These are phyloP conservation scores for Lotmaria passim DNA, from an alignment of 208 protist genomes.

Conservation along the genomic window DNA sequence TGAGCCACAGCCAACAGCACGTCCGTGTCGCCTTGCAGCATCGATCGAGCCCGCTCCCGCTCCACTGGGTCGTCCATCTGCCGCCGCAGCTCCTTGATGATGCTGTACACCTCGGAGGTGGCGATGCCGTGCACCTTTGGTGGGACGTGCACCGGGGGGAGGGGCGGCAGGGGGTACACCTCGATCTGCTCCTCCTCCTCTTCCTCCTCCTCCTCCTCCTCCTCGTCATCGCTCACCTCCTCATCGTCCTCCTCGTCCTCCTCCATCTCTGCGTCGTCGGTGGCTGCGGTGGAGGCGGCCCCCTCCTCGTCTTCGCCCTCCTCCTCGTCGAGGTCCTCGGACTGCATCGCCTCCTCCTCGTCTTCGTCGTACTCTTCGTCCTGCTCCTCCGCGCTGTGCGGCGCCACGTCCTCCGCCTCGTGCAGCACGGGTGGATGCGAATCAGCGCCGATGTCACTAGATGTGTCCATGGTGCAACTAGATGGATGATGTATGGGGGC, in stretches of 20 bases:
- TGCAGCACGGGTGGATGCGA: not conserved
- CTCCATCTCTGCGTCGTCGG: slow-evolving; percentile 18
- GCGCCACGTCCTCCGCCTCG: not conserved
- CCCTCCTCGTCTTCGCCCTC: slow-evolving; percentile 21
- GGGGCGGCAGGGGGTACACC: slow-evolving; percentile 53
- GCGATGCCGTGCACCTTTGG: slow-evolving; percentile 56
- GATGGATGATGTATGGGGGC: not conserved
- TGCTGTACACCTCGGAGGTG: slow-evolving; percentile 69
- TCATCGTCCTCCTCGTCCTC: slow-evolving; percentile 29
- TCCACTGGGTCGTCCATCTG: slow-evolving; percentile 65
- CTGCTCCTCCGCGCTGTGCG: not conserved
- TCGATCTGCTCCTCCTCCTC: slow-evolving; percentile 44
- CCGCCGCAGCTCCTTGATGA: slow-evolving; percentile 64
- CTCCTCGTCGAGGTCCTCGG: slow-evolving; percentile 9
- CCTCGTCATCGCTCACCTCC: slow-evolving; percentile 15
- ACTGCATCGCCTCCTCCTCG: slow-evolving; percentile 15
- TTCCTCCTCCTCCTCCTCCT: slow-evolving; percentile 40
- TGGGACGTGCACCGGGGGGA: slow-evolving; percentile 57
- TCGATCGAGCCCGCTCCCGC: slow-evolving; percentile 55
- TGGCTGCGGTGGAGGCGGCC: slow-evolving; percentile 5
- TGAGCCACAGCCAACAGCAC: slow-evolving; percentile 67
- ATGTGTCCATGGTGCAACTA: not conserved
- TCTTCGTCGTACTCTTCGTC: not conserved
- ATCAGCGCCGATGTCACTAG: not conserved
- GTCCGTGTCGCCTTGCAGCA: slow-evolving; percentile 64